Conservation (phyloP, 495 filamentous ascomycete species). For the Penicillium egyptiacum region DNA sequence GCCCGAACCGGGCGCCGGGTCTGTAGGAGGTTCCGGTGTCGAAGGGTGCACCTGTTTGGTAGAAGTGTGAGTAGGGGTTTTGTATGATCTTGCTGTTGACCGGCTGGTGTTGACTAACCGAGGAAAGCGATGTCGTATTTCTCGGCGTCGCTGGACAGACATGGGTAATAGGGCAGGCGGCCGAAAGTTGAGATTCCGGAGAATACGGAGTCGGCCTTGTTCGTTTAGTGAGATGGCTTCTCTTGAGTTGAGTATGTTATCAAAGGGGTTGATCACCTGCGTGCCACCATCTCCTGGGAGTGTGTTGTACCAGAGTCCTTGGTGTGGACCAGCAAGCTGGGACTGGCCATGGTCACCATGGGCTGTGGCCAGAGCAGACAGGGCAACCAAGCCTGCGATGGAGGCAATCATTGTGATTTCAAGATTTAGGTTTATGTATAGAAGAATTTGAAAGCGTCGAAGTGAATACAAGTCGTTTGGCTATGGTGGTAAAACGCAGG, state of each 20-base stretch:
- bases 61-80: neutral
- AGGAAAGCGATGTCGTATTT: slow-evolving; percentile 83
- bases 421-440: no score
- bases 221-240: neutral
- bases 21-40: slow-evolving; percentile 73
- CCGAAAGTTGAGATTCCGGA: slow-evolving; percentile 76
- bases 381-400: slow-evolving; percentile 20
- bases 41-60: slow-evolving; percentile 55
- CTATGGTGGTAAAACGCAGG: no score
- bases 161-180: slow-evolving; percentile 74
- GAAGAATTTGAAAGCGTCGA: no score
- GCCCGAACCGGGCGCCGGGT: slow-evolving; percentile 82
- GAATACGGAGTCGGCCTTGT: slow-evolving; percentile 69
- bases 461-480: no score
- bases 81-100: neutral
- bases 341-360: slow-evolving; percentile 56
- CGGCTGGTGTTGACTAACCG: slow-evolving; percentile 38
- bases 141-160: slow-evolving; percentile 66
- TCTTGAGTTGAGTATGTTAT: neutral
- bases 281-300: slow-evolving; percentile 68
- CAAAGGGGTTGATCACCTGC: slow-evolving; percentile 42
- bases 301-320: slow-evolving; percentile 63
- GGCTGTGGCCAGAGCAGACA: slow-evolving; percentile 45
- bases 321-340: slow-evolving; percentile 57
- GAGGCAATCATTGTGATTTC: slow-evolving; percentile 21